Conservation (phyloP, 1,139 yeast species). For the Lodderomyces jiufengensis region DNA sequence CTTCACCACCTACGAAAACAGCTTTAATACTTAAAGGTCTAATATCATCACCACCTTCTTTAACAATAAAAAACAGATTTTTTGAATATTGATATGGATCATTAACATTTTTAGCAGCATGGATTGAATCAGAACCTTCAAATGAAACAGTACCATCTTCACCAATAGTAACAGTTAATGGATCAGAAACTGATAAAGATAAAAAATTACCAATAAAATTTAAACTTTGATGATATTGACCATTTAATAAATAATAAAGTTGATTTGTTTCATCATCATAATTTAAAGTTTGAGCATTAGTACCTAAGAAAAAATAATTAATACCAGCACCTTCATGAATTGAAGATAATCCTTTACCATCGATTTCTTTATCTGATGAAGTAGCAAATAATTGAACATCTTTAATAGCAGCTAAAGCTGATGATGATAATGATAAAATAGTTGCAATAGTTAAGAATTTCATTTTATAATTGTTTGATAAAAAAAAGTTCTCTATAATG, state of each 20-base stretch:
- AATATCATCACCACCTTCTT: constrained; percentile 17
- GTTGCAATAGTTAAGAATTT: constrained; percentile 16
- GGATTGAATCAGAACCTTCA: constrained; percentile 30
- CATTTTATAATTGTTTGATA: constrained; percentile 4
- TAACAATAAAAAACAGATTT: constrained; percentile 22
- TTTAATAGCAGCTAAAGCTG: constrained; percentile 20
- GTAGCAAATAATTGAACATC: constrained; percentile 17
- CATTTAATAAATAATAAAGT: constrained; percentile 2
- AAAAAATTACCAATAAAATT: constrained; percentile 7
- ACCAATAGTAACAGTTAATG: constrained; percentile 15
- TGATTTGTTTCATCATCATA: constrained; percentile 32
- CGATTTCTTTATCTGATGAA: constrained; percentile 20
- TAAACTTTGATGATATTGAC: not conserved
- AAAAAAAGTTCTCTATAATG: too few species aligned
- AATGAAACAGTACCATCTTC: constrained; percentile 23
- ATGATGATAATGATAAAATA: constrained; percentile 16
- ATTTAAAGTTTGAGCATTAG: constrained; percentile 22
- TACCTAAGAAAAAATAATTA: constrained; percentile 37
- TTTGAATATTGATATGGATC: constrained; percentile 44
- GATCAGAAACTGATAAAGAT: constrained; percentile 16
- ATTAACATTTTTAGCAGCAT: constrained; percentile 37
- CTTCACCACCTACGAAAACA: too few species aligned
- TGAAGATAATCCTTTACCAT: constrained; percentile 29
- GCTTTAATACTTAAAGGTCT: constrained; percentile 19
- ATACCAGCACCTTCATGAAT: constrained; percentile 57